Base-by-base conservation (phyloP, 2,329 filamentous ascomycete species). In the Fusarium sacchari region DNA sequence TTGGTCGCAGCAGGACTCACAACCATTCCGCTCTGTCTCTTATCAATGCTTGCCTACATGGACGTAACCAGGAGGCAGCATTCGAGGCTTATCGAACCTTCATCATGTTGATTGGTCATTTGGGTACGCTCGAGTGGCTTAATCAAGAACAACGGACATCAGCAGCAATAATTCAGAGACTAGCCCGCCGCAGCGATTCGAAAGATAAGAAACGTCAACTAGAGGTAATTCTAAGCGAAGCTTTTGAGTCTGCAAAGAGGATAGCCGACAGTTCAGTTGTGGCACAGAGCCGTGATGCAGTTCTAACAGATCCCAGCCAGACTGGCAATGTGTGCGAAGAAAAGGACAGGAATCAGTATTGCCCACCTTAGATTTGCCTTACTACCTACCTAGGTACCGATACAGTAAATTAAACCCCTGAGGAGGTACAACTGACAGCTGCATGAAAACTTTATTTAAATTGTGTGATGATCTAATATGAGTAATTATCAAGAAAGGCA, bases 51-150 rank as follows among this genome's bases (percentile, higher is more conserved):
- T 68, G 67, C 30, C 60, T 74, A 34, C 34, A 64, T n/a, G 53
- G 58, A 20, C n/a, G 40, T n/a, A 28, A 47, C 11, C 28, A 58
- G 17, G 37, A 44, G 26, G 39, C 47, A 32, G 69, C 68, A 24
- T 64, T 67, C 22, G 60, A 60, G 15, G 60, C 78, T 22, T 81
- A 79, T 60, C 61, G 60, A 28, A 60, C 71, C 3, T 83, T 81
- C 65, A 72, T 82, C 37, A 46, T 47, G 34, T 67, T 80, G 10
- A 68, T 83, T 24, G 79, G 79, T 11, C 74, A 77, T 20, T 73
- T 83, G 14, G 80, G 81, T 13, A 80, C 80, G 11, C 64, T 75
- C 14, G 69, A 79, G 42, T 81, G 77, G 32, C 67, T 83, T 20
- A 77, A 77, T 76, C 79, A 78, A 52, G 81, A 82, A 71, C 78